Base-by-base conservation (phyloP, 345 rosid species). In the Toxicodendron radicans region DNA sequence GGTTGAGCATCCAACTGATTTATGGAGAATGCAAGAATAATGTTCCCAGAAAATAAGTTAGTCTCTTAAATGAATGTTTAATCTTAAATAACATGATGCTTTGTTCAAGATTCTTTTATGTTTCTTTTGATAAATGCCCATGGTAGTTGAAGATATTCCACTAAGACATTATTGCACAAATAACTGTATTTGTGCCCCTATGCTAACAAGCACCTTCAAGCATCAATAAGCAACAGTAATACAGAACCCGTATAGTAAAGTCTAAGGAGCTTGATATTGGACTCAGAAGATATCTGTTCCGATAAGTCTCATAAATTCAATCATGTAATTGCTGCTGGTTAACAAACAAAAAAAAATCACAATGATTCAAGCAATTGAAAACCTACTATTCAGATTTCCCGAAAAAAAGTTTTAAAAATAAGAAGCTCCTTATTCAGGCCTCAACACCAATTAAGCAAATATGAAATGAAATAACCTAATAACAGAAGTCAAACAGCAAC, bases 341-440 rank as follows among this genome's bases (percentile, higher is more conserved):
- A 7, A 38, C 43, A 38, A 38, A 1, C 20, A 32, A 7, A 17
- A 17, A 14, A 60, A 35, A 60, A 4, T 16, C 13, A 32, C 5
- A 61, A 27, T 61, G 65, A 61, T 14, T 61, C 45, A 33, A 10
- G 3, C 16, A 30, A 32, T 61, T 20, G 43, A 61, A 32, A 61
- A 16, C 16, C 45, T 32, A 18, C 12, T 32, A 61, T 61, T 61
- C 8, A 61, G n/a, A 30, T 17, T 61, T 17, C 18, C 17, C 23
- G 33, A 33, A 51, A 3, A 27, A 23, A 48, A 12, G 23, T 21
- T 45, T 21, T 3, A 6, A 38, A 7, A 60, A 21, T 2, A 20
- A n/a, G 41, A 66, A 51, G 58, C 57, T 49, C 46, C 41, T 3
- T 3, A 59, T n/a, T 59, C 68, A 71, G 68, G 68, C 49, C 54